Evolutionary conservation across 352 stramenopile genomes (phyloP).

Genomic region (Globisporangium parvum): DNA sequence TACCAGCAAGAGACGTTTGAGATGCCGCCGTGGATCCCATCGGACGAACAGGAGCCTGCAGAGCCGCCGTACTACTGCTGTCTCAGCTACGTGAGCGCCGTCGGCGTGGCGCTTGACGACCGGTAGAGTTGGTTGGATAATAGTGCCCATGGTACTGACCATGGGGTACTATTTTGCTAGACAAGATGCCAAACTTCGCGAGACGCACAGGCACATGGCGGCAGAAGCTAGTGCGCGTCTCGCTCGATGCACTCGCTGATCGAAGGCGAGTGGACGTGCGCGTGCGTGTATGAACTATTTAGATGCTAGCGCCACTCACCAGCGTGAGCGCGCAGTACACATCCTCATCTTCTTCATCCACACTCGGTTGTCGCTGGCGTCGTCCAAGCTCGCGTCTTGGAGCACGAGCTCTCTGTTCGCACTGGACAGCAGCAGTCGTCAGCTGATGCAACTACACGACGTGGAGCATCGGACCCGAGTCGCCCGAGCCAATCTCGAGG

Average conservation of each 20-base stretch:
- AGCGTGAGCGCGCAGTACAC: no score
- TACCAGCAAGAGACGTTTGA: conserved; percentile 49
- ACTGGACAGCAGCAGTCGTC: not conserved
- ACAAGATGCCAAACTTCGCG: not conserved
- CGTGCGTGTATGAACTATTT: not conserved
- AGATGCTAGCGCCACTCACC: not conserved
- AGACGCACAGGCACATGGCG: not conserved
- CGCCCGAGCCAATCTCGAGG: conserved; percentile 26
- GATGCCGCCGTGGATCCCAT: conserved; percentile 40
- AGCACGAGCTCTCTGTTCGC: not conserved
- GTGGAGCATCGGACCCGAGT: conserved; percentile 43
- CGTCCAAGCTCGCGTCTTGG: not conserved
- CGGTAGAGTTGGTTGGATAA: not conserved
- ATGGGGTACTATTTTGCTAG: no score
- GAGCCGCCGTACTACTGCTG: conserved; percentile 67
- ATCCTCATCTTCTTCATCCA: no score
- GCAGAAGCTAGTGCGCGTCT: no score
- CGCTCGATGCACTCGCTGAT: not conserved
- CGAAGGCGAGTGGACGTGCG: not conserved
- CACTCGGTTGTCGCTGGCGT: no score
- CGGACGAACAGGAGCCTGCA: conserved; percentile 27
- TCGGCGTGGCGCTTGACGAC: conserved; percentile 12
- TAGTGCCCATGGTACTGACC: no score
- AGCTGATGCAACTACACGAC: conserved; percentile 6
- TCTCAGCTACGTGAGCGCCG: conserved; percentile 59